These are phyloP conservation scores for Rhodosporidiobolus sp. DNA, from an alignment of 768 basidiomycete genomes.

Conservation along the genomic window DNA sequence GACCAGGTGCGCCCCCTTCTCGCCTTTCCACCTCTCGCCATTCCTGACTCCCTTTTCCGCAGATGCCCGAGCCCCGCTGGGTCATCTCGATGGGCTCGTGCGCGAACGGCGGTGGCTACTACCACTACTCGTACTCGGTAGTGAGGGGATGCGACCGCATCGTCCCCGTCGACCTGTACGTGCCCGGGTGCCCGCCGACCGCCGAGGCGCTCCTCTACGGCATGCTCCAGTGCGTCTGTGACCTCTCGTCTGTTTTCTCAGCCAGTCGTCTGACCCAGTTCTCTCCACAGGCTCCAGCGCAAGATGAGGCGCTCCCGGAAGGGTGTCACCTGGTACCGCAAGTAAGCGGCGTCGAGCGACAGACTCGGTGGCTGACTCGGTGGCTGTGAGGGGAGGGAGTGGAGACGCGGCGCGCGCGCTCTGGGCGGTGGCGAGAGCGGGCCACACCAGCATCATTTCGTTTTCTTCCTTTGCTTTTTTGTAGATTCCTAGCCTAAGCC, in stretches of 20 bases:
- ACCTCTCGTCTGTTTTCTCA: no score
- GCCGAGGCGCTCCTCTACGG: constrained; percentile 81
- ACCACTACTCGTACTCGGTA: constrained; percentile 98
- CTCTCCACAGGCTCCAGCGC: constrained; percentile 61
- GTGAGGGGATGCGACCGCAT: constrained; percentile 98
- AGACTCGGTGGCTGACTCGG: no score
- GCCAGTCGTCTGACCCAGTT: no score
- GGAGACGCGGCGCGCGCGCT: no score
- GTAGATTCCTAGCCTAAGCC: no score
- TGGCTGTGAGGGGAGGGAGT: no score
- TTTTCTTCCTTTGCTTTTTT: background rate
- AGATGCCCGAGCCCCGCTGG: constrained; percentile 99
- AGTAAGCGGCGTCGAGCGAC: no score
- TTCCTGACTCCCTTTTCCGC: constrained; percentile 44
- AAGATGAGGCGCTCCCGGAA: constrained; percentile 82
- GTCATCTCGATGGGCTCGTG: constrained; percentile 99
- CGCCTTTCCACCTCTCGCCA: no score
- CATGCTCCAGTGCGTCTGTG: constrained; percentile 92
- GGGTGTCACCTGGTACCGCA: constrained; percentile 73
- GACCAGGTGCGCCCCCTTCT: constrained; percentile 51
- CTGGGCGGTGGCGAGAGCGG: no score
- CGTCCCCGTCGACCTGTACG: constrained; percentile 97
- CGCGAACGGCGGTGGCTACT: constrained; percentile 95
- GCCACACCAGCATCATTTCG: background rate
- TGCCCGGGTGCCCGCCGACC: constrained; percentile 83